A percentile compares a stretch with the other conserved stretches of the same genome.
phyloP scores from a whole-genome alignment of 139 green algal species.

The Zygnema circumcarinatum region DNA sequence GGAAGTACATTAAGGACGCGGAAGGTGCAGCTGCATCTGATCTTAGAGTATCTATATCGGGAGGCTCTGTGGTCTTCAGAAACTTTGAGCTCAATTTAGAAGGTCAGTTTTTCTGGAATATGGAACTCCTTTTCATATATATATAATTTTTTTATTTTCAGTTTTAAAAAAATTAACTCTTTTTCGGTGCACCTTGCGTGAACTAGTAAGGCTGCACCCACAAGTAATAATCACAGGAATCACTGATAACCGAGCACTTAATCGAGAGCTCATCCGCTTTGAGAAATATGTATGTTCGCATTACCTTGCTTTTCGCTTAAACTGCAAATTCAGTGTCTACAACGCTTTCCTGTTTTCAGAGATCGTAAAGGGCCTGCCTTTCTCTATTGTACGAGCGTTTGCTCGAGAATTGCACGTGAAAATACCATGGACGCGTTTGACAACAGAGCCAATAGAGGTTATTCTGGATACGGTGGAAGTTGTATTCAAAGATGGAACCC shows the following conservation, averaged over 20 bases:
- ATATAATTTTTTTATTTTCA: background rate
- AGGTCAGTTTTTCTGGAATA: background rate
- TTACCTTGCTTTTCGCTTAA: too few relatives aligned
- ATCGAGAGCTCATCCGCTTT: too few relatives aligned
- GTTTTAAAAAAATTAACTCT: too few relatives aligned
- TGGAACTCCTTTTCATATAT: background rate
- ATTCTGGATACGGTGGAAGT: constrained; percentile 33
- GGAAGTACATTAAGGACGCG: constrained; percentile 53
- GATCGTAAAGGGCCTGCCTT: constrained; percentile 28
- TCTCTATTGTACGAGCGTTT: constrained; percentile 39
- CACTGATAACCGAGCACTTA: too few relatives aligned
- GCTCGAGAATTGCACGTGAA: constrained; percentile 39
- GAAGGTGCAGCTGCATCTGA: constrained; percentile 41
- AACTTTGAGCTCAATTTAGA: constrained; percentile 54
- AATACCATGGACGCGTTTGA: constrained; percentile 39
- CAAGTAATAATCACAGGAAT: too few relatives aligned
- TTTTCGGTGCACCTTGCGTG: too few relatives aligned
- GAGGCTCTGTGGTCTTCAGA: constrained; percentile 40
- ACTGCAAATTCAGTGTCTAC: too few relatives aligned
- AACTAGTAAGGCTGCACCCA: too few relatives aligned
- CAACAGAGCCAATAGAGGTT: constrained; percentile 36
- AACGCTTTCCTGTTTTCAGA: too few relatives aligned
- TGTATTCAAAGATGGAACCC: constrained; percentile 23
- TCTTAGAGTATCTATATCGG: constrained; percentile 34
- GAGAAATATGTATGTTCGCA: too few relatives aligned